phyloP scores from a whole-genome alignment of 208 protist species.

The Zelonia costaricensis region DNA sequence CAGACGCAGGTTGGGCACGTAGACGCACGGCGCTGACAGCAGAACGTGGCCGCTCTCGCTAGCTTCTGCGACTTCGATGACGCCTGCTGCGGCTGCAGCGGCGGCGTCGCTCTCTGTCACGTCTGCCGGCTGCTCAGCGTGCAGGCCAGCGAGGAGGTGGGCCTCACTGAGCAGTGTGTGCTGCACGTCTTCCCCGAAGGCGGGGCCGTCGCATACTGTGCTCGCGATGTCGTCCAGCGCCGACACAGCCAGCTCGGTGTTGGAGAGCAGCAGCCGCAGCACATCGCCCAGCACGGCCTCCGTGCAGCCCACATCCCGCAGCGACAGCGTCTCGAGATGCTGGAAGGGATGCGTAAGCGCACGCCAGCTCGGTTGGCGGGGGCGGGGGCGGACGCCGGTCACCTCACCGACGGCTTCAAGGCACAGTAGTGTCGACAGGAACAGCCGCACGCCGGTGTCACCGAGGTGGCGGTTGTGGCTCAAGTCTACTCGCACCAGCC shows the following conservation, averaged over 20 bases:
- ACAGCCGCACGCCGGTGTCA: conserved; percentile 5
- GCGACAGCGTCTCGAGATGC: conserved; percentile 3
- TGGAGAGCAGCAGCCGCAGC: conserved; percentile 7
- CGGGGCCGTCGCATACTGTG: not conserved
- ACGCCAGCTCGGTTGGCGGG: not conserved
- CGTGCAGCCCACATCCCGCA: conserved; percentile 26
- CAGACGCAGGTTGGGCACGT: conserved; percentile 3
- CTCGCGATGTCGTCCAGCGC: not conserved
- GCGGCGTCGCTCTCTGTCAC: too few species aligned
- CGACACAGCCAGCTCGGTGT: not conserved
- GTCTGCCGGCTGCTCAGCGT: not conserved
- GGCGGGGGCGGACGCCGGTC: not conserved
- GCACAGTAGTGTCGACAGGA: conserved; percentile 10
- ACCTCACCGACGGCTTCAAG: conserved; percentile 15
- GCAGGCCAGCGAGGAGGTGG: not conserved
- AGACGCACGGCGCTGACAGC: not conserved
- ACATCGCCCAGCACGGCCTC: conserved; percentile 10
- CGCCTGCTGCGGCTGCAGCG: too few species aligned
- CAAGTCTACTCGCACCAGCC: conserved; percentile 25
- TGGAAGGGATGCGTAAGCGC: not conserved
- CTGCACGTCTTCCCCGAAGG: not conserved
- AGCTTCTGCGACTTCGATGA: not conserved
- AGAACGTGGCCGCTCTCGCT: not conserved
- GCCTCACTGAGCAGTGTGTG: conserved; percentile 1
- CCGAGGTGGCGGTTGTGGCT: conserved; percentile 22